These are phyloP conservation scores for Melastoma candidum DNA, from an alignment of 441 rosid species.

Conservation along the genomic window DNA sequence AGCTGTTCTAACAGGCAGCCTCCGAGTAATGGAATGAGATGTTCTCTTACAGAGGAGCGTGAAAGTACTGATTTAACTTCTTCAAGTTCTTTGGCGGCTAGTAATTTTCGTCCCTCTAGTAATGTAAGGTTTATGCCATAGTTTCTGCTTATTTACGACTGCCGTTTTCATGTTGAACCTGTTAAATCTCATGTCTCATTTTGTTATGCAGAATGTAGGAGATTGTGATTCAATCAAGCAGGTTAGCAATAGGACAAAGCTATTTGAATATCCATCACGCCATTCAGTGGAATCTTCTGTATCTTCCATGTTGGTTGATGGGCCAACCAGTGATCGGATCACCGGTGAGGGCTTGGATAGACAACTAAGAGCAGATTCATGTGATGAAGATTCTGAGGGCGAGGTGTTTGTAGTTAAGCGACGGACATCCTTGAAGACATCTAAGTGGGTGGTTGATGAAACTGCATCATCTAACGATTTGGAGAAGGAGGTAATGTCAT, in stretches of 20 bases:
- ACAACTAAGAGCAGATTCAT: slow-evolving; percentile 29
- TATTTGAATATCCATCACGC: slow-evolving; percentile 32
- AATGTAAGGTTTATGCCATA: slow-evolving; percentile 38
- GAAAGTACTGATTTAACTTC: slow-evolving; percentile 35
- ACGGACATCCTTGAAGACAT: slow-evolving; percentile 52
- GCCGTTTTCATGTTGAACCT: neutral
- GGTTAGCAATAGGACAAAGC: neutral
- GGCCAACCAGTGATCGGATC: slow-evolving; percentile 16
- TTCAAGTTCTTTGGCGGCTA: slow-evolving; percentile 29
- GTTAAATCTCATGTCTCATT: slow-evolving; percentile 1
- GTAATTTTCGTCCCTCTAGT: slow-evolving; percentile 25
- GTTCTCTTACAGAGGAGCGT: slow-evolving; percentile 16
- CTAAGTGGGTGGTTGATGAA: slow-evolving; percentile 36
- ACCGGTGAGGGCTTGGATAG: slow-evolving; percentile 21
- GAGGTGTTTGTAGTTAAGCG: slow-evolving; percentile 93
- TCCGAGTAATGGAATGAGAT: slow-evolving; percentile 16
- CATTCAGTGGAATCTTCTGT: slow-evolving; percentile 25
- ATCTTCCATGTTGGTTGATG: slow-evolving; percentile 32
- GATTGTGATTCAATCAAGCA: slow-evolving; percentile 23
- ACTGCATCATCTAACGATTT: slow-evolving; percentile 26
- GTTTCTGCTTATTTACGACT: neutral
- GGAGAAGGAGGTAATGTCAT: slow-evolving; percentile 42
- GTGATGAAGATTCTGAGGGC: slow-evolving; percentile 75
- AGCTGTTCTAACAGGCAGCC: slow-evolving; percentile 14
- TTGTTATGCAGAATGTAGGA: slow-evolving; percentile 29